Base-by-base conservation (phyloP, 208 protist genomes). In the Acanthamoeba sp. region DNA sequence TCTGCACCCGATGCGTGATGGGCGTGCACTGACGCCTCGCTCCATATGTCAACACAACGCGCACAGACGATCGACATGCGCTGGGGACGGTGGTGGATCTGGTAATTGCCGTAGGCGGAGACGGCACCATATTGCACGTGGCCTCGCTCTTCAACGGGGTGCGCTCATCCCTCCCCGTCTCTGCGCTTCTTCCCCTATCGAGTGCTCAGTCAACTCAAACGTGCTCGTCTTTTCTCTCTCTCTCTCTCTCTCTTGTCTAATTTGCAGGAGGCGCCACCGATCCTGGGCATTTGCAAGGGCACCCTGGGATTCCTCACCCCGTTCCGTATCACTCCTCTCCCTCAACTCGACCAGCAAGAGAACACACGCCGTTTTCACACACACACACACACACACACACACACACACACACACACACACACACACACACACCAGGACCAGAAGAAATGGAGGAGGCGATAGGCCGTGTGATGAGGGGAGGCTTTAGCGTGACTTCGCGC, bases 101-200 rank as follows among this genome's bases (percentile, higher is more conserved):
- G 32, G 87, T 92, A 32, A 40, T 92, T 22, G 64, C 62, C 9
- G 36, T 92, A 1, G 87, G 87, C 22, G 87, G 87, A 22, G 87
- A 92, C 38, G 87, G 87, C 36, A 92, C 87, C 38, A 69, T 92
- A 2, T 38, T 92, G 4, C 87, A 92, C 29, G 64, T 78, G 34
- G 34, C 87, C 27, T 92, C 87, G 0, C 64, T 92, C n/a, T 92
- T 92, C 45, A 18, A 69, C 12, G 64, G 29, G 10, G 73, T 84
- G 52, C 14, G 32, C 36, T 38, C 32, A 16, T 36, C 29, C n/a
- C 4, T 22, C n/a, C 18, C 14, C 24, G 55, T 62, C 0, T 12
- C 18, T 62, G 55, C 48, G 48, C 22, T 12, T 62, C 22, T 62
- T 62, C 22, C 22, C 16, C 12, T 22, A n/a, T n/a, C n/a, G n/a